phyloP scores from a whole-genome alignment of 2,329 filamentous ascomycete genomes.

The Byssothecium circinans region DNA sequence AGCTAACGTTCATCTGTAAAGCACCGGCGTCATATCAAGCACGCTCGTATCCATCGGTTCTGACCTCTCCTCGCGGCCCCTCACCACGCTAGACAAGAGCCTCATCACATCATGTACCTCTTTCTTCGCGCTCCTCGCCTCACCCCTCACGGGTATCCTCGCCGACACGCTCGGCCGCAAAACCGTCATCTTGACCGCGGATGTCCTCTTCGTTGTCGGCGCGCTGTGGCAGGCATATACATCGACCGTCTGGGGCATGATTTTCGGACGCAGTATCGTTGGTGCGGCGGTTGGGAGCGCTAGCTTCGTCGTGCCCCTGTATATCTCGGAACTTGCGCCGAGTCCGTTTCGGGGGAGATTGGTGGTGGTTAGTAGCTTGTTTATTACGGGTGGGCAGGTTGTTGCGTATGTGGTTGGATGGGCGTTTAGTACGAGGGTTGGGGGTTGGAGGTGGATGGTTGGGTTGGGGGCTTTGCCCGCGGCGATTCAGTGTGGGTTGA shows the following conservation, averaged over 20 bases:
- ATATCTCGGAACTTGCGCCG: constrained; percentile 80
- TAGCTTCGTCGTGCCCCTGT: constrained; percentile 78
- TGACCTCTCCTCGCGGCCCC: constrained; percentile 53
- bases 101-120: constrained; percentile 62
- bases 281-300: constrained; percentile 74
- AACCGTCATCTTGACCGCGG: constrained; percentile 70
- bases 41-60: constrained; percentile 59
- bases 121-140: constrained; percentile 59
- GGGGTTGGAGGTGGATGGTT: constrained; percentile 89
- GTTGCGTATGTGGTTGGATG: constrained; percentile 85
- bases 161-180: constrained; percentile 82
- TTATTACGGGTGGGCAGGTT: constrained; percentile 86
- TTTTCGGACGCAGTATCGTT: constrained; percentile 67
- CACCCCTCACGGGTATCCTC: constrained; percentile 56
- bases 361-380: constrained; percentile 78
- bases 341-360: constrained; percentile 74
- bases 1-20: constrained; percentile 7
- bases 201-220: constrained; percentile 66
- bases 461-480: constrained; percentile 81
- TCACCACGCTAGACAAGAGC: constrained; percentile 59
- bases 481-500: constrained; percentile 63
- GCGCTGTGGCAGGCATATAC: constrained; percentile 66
- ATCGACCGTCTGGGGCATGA: constrained; percentile 63
- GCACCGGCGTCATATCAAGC: constrained; percentile 63
- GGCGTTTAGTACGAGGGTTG: constrained; percentile 59